These are phyloP conservation scores for Hansenula anomala DNA, from an alignment of 1,139 yeast species.

Conservation along the genomic window DNA sequence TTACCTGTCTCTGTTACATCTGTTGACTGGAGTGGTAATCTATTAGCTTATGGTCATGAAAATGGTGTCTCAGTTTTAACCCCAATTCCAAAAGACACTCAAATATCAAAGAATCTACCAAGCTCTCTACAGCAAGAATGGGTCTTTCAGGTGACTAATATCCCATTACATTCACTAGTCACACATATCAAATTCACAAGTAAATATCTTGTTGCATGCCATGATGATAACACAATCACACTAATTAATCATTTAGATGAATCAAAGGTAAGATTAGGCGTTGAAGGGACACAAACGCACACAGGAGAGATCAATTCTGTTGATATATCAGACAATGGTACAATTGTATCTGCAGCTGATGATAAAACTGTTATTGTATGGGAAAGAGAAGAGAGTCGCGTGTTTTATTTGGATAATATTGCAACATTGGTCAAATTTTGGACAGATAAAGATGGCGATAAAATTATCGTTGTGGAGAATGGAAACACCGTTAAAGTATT, in stretches of 20 bases:
- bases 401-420: constrained; percentile 17
- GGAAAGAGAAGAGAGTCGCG: constrained; percentile 19
- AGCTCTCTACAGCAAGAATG: constrained; percentile 19
- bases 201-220: constrained; percentile 15
- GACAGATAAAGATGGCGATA: constrained; percentile 27
- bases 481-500: constrained; percentile 25
- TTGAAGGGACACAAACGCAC: constrained; percentile 20
- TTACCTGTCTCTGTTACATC: constrained; percentile 12
- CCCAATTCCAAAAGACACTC: constrained; percentile 18
- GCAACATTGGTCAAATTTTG: constrained; percentile 28
- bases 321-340: constrained; percentile 28
- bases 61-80: constrained; percentile 17
- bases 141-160: constrained; percentile 16
- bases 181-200: constrained; percentile 14
- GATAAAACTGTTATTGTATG: constrained; percentile 27
- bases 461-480: constrained; percentile 28
- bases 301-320: constrained; percentile 24
- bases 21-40: constrained; percentile 19
- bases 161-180: constrained; percentile 10
- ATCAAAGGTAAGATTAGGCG: constrained; percentile 5
- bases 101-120: constrained; percentile 18
- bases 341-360: constrained; percentile 28
- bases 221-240: constrained; percentile 14
- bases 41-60: constrained; percentile 16
- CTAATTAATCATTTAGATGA: constrained; percentile 18